Conservation (phyloP, 2,329 filamentous ascomycete genomes). For the Pezicula radicicola region DNA sequence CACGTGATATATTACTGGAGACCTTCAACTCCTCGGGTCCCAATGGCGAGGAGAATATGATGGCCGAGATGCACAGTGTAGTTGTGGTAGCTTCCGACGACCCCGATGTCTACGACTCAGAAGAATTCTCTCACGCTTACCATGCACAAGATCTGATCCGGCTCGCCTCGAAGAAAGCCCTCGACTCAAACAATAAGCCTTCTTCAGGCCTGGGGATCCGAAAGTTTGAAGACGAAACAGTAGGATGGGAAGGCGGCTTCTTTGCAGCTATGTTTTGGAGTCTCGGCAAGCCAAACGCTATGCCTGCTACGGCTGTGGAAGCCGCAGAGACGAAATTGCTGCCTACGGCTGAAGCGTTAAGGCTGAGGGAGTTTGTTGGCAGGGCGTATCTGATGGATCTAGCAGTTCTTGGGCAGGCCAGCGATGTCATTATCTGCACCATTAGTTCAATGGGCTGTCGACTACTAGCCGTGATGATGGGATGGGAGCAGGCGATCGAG, state of each 20-base stretch:
- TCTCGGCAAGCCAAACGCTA: conserved; percentile 48
- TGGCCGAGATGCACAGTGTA: conserved; percentile 40
- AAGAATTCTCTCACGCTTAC: conserved; percentile 55
- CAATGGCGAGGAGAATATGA: conserved; percentile 30
- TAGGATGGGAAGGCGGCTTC: conserved; percentile 89
- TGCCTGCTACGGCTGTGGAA: conserved; percentile 28
- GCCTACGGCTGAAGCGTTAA: conserved; percentile 47
- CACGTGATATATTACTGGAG: conserved; percentile 50
- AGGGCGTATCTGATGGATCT: conserved; percentile 82
- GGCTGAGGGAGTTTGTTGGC: conserved; percentile 70
- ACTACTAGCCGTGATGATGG: conserved; percentile 80
- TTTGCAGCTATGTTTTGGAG: conserved; percentile 80
- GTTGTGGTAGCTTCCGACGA: conserved; percentile 77
- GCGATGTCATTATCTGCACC: conserved; percentile 72
- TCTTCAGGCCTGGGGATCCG: conserved; percentile 44
- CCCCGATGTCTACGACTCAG: conserved; percentile 66
- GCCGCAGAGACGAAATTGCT: conserved; percentile 29
- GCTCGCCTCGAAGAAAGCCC: conserved; percentile 62
- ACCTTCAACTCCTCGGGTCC: conserved; percentile 38
- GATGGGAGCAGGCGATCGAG: conserved; percentile 68
- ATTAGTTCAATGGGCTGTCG: conserved; percentile 72
- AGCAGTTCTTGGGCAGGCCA: conserved; percentile 65
- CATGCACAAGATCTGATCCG: conserved; percentile 75
- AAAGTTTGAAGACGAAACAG: conserved; percentile 70
- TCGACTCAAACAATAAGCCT: conserved; percentile 31